These are phyloP conservation scores for Salix suchowensis DNA, from an alignment of 345 rosid species.

Conservation along the genomic window DNA sequence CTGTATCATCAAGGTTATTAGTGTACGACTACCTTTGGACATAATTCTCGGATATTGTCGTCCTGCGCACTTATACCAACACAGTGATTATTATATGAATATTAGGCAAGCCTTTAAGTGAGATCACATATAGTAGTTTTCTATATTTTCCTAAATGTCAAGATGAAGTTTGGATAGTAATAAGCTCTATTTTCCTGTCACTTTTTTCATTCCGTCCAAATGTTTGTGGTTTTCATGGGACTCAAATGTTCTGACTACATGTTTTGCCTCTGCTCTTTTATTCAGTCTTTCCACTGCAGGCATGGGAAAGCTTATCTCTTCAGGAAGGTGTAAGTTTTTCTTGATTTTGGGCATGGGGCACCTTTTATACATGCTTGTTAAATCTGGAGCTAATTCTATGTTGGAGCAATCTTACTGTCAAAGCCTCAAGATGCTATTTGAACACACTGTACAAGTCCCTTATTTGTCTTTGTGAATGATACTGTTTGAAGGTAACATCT, in stretches of 20 bases:
- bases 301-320: slow-evolving; percentile 99
- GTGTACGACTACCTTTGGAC: neutral
- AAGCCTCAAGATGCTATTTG: neutral
- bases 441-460: neutral
- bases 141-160: neutral
- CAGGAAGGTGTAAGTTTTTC: slow-evolving; percentile 89
- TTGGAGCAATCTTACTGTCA: neutral
- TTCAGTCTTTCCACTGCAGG: slow-evolving; percentile 80
- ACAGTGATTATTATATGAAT: neutral
- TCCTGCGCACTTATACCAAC: neutral
- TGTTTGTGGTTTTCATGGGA: slow-evolving; percentile 11
- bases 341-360: slow-evolving; percentile 25
- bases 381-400: neutral
- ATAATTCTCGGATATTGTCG: neutral
- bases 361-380: slow-evolving; percentile 4
- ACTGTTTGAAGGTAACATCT: neutral
- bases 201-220: slow-evolving; percentile 8
- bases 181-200: neutral
- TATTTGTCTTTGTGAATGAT: neutral
- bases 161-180: neutral
- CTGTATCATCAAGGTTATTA: neutral
- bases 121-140: neutral
- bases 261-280: slow-evolving; percentile 32
- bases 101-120: neutral
- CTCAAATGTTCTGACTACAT: slow-evolving; percentile 30